Conservation (phyloP, 495 filamentous ascomycete species). For the Hypoxylon perforatum region DNA sequence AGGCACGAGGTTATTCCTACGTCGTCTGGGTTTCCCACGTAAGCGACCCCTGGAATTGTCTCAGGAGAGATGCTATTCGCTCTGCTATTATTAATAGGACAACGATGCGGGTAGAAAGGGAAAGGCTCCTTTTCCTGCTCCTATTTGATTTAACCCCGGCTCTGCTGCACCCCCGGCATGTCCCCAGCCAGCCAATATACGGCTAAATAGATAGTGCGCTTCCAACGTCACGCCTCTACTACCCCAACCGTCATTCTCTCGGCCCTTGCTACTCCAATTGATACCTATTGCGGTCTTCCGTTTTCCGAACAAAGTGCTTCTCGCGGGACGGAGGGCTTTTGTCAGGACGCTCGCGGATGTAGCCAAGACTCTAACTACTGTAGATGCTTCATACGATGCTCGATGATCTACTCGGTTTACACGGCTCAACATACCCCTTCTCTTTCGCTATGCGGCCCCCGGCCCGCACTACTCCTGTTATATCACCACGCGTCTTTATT, state of each 20-base stretch:
- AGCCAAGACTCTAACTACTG: constrained; percentile 41
- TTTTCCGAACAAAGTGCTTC: constrained; percentile 42
- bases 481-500: constrained; percentile 28
- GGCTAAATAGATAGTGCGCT: constrained; percentile 45
- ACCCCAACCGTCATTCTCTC: constrained; percentile 36
- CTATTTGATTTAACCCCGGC: constrained; percentile 39
- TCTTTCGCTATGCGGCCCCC: constrained; percentile 21
- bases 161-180: constrained; percentile 29
- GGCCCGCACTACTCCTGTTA: constrained; percentile 35
- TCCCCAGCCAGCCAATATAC: constrained; percentile 40
- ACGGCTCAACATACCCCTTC: constrained; percentile 19
- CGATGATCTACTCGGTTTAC: constrained; percentile 39
- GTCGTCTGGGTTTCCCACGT: constrained; percentile 17
- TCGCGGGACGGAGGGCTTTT: constrained; percentile 34
- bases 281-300: constrained; percentile 40
- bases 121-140: constrained; percentile 21
- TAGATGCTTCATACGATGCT: constrained; percentile 34
- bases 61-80: constrained; percentile 27
- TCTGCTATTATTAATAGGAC: constrained; percentile 33
- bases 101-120: constrained; percentile 34
- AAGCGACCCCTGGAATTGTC: constrained; percentile 20
- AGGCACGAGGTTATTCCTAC: constrained; percentile 39
- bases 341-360: constrained; percentile 27
- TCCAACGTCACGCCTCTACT: constrained; percentile 41
- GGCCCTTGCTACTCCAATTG: constrained; percentile 42